Base-by-base conservation (phyloP, 1,284 basidiomycete species). In the Veloporphyrellus conicus region DNA sequence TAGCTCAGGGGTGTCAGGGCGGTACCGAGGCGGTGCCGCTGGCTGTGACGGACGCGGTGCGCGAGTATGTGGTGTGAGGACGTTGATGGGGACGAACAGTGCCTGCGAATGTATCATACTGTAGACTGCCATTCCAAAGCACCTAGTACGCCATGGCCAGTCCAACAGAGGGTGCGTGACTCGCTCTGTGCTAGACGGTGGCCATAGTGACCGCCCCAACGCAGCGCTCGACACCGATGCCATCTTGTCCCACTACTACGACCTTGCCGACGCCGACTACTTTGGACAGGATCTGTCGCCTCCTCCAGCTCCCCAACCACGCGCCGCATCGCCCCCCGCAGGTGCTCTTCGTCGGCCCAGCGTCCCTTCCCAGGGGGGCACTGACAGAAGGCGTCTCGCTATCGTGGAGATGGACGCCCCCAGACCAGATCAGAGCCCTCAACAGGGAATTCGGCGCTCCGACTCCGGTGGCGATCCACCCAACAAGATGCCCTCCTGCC, bases 301-400 rank as follows among this genome's bases (percentile, higher is more conserved):
- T 43, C 23, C 22, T 32, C 19, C 27, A 3, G 34, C n/a, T 28
- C 39, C 38, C 27, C 52, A 49, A 52, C 58, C 48, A 60, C 59
- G 55, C 61, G 66, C 45, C 43, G 56, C 57, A 44, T 55, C 66
- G 50, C 63, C 62, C 41, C 56, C 63, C 23, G 59, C 64, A 52
- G 42, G 29, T 61, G 47, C 60, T 52, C 48, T 61, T 64, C 64
- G 62, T 19, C 71, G 76, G 49, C 73, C 78, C 45, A 79, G 74
- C 55, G 67, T 72, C 28, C 77, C 75, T 19, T 77, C 81, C 1
- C 73, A 78, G 60, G 79, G 78, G 52, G 75, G 75, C 55, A 68
- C 74, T 41, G 83, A 85, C 68, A 77, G 82, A 59, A 74, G 84
- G 48, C 73, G 81, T 50, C 68, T 85, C 44, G 80, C 81, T 27